Evolutionary conservation across 441 rosid species (phyloP).

Genomic region (Viola pubescens): DNA sequence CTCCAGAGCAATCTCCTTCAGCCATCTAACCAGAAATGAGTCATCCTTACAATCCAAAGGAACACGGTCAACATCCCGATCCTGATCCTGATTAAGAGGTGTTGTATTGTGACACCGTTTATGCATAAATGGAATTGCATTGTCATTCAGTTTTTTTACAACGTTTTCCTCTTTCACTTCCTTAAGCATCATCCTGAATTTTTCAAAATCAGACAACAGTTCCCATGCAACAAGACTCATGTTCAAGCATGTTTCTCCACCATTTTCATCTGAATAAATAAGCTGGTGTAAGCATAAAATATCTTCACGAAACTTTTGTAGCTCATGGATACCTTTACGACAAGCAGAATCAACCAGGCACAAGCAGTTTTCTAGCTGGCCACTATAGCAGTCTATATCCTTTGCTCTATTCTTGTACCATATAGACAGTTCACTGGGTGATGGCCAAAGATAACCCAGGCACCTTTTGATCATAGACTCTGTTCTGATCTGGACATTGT

Average conservation of each 20-base stretch:
- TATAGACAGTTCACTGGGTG: slow-evolving; percentile 47
- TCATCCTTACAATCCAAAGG: slow-evolving; percentile 28
- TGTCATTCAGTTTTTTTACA: slow-evolving; percentile 47
- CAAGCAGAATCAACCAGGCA: slow-evolving; percentile 73
- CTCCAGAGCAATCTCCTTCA: slow-evolving; percentile 71
- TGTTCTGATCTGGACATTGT: slow-evolving; percentile 48
- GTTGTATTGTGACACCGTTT: slow-evolving; percentile 27
- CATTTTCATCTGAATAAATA: slow-evolving; percentile 54
- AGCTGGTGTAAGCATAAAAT: slow-evolving; percentile 68
- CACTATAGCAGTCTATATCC: slow-evolving; percentile 81
- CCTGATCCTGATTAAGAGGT: slow-evolving; percentile 22
- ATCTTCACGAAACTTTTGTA: slow-evolving; percentile 73
- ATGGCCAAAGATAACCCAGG: slow-evolving; percentile 66
- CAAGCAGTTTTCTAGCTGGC: slow-evolving; percentile 87
- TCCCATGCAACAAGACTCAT: slow-evolving; percentile 82
- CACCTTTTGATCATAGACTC: slow-evolving; percentile 66
- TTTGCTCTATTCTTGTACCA: slow-evolving; percentile 93
- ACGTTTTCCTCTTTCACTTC: slow-evolving; percentile 60
- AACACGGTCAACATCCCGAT: slow-evolving; percentile 16
- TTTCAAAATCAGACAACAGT: slow-evolving; percentile 73
- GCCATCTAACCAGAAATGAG: slow-evolving; percentile 84
- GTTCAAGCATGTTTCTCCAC: slow-evolving; percentile 40
- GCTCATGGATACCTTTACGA: slow-evolving; percentile 60
- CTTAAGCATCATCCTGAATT: slow-evolving; percentile 72
- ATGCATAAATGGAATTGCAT: slow-evolving; percentile 79